Base-by-base conservation (phyloP, 768 basidiomycete species). In the Amanita rubescens region DNA sequence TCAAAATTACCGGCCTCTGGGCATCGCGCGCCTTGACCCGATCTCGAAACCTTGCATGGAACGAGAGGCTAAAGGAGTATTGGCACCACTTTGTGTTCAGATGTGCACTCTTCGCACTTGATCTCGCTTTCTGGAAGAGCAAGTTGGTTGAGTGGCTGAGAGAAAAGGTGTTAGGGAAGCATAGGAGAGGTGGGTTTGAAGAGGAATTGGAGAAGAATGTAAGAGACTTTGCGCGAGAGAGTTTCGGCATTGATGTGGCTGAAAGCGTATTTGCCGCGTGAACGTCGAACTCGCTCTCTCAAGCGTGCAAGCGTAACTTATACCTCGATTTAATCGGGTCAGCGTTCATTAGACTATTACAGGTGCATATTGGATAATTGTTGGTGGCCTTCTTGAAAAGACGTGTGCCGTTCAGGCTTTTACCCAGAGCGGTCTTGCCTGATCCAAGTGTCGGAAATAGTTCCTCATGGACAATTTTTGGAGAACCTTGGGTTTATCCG, bases 1-100 rank as follows among this genome's bases (percentile, higher is more conserved):
- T 96, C 69, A 93, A 91, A 66, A 87, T 94, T 51, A 90, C 87
- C 0, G 92, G 88, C 0, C 80, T 79, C 64, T 90, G 83, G 80
- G 93, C 90, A 24, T 84, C 89, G 3, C 74, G 76, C 20, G 85
- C 87, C 3, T 74, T 87, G 5, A 68, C 75, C 9, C 68, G 70
- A n/a, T 68, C 73, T 25, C 59, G 71, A 14, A 60, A 74, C 55
- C 72, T 81, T 30, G 57, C 73, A 14, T 54, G 79, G 43, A 48
- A 59, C 3, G 65, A 72, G 41, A 75, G 79, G 3, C 34, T 79
- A 1, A 65, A 64, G 37, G 84, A 85, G 62, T 78, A 78, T 60
- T 78, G 71, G 66, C 72, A 79, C 49, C 74, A 90, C 58, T 57
- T 84, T 37, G 58, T 82, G 11, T 96, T 92, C 71, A 69, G 79